These are phyloP conservation scores for Phytophthora meadii DNA, from an alignment of 352 stramenopile genomes.

Conservation along the genomic window DNA sequence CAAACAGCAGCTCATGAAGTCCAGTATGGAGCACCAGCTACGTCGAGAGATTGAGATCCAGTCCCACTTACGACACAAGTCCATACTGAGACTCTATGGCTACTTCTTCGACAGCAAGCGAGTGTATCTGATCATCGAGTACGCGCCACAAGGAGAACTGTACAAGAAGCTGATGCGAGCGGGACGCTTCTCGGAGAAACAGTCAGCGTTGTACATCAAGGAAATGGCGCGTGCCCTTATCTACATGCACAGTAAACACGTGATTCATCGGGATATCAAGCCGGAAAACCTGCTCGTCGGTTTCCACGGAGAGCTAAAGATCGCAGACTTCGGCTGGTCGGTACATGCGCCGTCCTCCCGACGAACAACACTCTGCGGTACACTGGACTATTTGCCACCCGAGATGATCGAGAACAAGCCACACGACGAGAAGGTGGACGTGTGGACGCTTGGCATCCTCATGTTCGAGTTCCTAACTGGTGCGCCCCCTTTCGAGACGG, in stretches of 20 bases:
- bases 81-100: slow-evolving; percentile 97
- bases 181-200: slow-evolving; percentile 93
- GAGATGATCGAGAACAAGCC: slow-evolving; percentile 99
- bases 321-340: slow-evolving; percentile 99
- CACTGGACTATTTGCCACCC: slow-evolving; percentile 98
- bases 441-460: slow-evolving; percentile 98
- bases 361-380: slow-evolving; percentile 98
- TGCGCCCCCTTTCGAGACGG: slow-evolving; percentile 97
- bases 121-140: slow-evolving; percentile 99
- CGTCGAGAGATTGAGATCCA: slow-evolving; percentile 99
- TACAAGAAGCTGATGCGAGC: slow-evolving; percentile 97
- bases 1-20: slow-evolving; percentile 98
- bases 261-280: slow-evolving; percentile 99
- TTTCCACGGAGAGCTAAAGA: slow-evolving; percentile 97
- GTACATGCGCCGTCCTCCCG: slow-evolving; percentile 97
- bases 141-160: slow-evolving; percentile 96
- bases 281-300: slow-evolving; percentile 99
- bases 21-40: slow-evolving; percentile 98
- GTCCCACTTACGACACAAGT: slow-evolving; percentile 96
- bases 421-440: slow-evolving; percentile 97
- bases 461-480: slow-evolving; percentile 99
- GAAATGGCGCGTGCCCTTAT: slow-evolving; percentile 94
- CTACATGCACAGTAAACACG: slow-evolving; percentile 99
- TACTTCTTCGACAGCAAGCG: slow-evolving; percentile 99
- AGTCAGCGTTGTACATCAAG: slow-evolving; percentile 94